Base-by-base conservation (phyloP, 1,284 basidiomycete species). In the Moniliella sp. region DNA sequence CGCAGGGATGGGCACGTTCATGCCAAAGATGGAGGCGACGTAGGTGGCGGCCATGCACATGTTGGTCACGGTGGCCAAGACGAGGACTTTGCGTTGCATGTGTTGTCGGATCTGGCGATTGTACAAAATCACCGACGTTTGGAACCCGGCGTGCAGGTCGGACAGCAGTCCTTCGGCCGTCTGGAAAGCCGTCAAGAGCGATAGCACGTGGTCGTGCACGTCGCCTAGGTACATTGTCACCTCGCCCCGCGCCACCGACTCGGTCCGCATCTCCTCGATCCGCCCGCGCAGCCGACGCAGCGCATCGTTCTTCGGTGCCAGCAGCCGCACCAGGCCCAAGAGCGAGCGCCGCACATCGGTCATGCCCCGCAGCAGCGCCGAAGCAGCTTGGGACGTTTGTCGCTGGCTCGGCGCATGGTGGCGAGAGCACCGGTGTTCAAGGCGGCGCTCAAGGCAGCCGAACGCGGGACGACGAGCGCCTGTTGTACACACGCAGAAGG, bases 151-250 rank as follows among this genome's bases (percentile, higher is more conserved):
- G 53, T 91, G 82, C 16, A 78, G 78, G 47, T 88, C 76, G 36
- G 75, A 75, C 15, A 94, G 67, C 61, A 83, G 75, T 23, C 75
- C 76, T 55, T 93, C 84, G 62, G 79, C 81, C 57, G 88, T 77
- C n/a, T 67, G 69, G 30, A 94, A 68, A 2, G 80, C 73, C 46
- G 78, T 75, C 48, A 86, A 77, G 42, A 93, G 67, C 2, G 80
- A 75, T 17, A 86, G 62, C 42, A 93, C 83, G 61, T 94, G 86
- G 63, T 94, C 83, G 67, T 86, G 78, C 3, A 94, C 71, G 60
- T 94, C 86, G 28, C 80, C 81, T 64, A 91, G 72, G 58, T 93
- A 84, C 11, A 84, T 78, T 4, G 45, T 40, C 16, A 64, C 46
- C 34, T 54, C 50, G 10, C 40, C 43, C 3, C 45, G 27, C 31